Evolutionary conservation across 331 rosid genomes (phyloP).

Genomic region (Quercus phellos): DNA sequence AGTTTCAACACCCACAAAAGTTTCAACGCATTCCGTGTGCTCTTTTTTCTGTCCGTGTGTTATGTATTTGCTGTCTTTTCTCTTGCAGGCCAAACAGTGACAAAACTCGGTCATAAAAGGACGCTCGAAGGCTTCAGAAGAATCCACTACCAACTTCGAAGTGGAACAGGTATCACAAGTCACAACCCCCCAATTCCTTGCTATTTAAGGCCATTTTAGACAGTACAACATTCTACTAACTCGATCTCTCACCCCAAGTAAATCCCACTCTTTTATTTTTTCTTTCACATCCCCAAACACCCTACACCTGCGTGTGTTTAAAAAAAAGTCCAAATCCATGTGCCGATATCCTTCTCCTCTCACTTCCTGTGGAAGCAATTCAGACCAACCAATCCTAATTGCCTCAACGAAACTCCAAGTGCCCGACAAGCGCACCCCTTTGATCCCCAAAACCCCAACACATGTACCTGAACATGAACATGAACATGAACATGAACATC

Average conservation of each 20-base stretch:
- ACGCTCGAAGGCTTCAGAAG: conserved; percentile 24
- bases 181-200: not conserved
- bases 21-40: too few species aligned
- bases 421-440: conserved; percentile 22
- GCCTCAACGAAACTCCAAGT: conserved; percentile 5
- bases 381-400: conserved; percentile 11
- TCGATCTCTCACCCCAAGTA: too few species aligned
- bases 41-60: not conserved
- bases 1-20: too few species aligned
- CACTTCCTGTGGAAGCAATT: conserved; percentile 10
- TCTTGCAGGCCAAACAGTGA: conserved; percentile 26
- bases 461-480: not conserved
- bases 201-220: conserved; percentile 14
- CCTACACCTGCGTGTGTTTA: not conserved
- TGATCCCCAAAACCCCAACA: conserved; percentile 46
- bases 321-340: conserved; percentile 30
- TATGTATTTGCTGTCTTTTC: too few species aligned
- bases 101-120: conserved; percentile 44
- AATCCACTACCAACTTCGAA: too few species aligned
- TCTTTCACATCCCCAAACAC: not conserved
- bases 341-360: conserved; percentile 32
- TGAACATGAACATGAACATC: not conserved
- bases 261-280: not conserved
- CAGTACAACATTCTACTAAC: not conserved
- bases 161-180: too few species aligned